Base-by-base conservation (phyloP, 805 yeast genomes). In the Spathaspora arborariae region DNA sequence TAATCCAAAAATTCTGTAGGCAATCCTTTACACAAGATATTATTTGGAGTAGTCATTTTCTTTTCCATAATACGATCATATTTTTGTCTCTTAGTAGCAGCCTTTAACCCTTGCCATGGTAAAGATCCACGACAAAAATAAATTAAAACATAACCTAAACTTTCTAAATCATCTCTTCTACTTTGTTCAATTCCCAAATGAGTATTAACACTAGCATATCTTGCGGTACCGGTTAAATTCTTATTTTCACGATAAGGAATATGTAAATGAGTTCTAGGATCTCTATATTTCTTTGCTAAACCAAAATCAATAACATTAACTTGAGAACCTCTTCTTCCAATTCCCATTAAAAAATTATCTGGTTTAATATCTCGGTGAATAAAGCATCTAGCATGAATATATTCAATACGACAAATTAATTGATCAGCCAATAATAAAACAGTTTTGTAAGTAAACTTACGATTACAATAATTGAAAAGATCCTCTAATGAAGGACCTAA, bases 91-190 rank as follows among this genome's bases (percentile, higher is more conserved):
- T 92, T 92, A 13, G 97, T 89, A 20, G 92, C 94, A 35, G 98
- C 99, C 69, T 90, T 90, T 60, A 92, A 79, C 3, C 99, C 99
- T 70, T 92, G 99, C 99, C 99, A 92, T 45, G 99, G 99, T 59
- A 92, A 80, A 15, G 96, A 86, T 39, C 99, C 98, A 48, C 96
- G 82, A 67, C 96, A 86, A 64, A 92, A 94, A 70, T 92, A 92
- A 57, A 92, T 88, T 57, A 94, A 76, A 45, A 92, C 97, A 63
- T 92, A 92, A 43, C 97, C 98, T 60, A 92, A 78, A 51, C 94
- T 84, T 71, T 94, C 99, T 58, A 92, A 78, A 66, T 92, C 99
- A 68, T 92, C 99, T 65, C 99, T 82, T 73, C 99, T 83, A 57
- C 90, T 83, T 70, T 92, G 99, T 66, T 92, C 99, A 56, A 92